Conservation (phyloP, 2,329 filamentous ascomycete genomes). For the Aspergillus spinulosporus region DNA sequence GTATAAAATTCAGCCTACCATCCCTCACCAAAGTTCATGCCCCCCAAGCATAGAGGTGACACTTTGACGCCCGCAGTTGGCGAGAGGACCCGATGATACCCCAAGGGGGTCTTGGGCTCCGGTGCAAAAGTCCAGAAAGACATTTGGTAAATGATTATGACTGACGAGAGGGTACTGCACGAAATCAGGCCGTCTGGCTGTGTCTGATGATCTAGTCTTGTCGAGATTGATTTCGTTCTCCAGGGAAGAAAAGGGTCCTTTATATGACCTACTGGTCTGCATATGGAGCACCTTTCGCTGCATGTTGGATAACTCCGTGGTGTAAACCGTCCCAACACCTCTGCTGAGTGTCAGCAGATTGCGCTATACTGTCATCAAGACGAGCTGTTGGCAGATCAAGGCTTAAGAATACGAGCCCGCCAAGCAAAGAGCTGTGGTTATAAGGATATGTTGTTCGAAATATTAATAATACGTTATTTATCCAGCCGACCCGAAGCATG, state of each 20-base stretch:
- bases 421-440: background rate
- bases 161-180: background rate
- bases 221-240: too few relatives aligned
- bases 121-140: slow-evolving; percentile 10
- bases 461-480: background rate
- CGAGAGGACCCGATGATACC: slow-evolving; percentile 54
- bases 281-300: background rate
- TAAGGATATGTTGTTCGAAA: background rate
- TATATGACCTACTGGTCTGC: background rate
- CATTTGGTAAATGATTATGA: background rate
- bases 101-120: slow-evolving; percentile 38
- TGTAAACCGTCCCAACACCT: background rate
- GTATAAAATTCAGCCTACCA: slow-evolving; percentile 36
- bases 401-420: background rate
- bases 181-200: too few relatives aligned
- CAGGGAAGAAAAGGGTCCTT: background rate
- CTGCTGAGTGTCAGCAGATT: slow-evolving; percentile 3
- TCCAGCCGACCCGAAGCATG: background rate
- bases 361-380: slow-evolving; percentile 8
- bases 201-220: too few relatives aligned
- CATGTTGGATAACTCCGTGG: background rate
- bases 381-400: background rate
- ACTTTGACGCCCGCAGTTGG: slow-evolving; percentile 55
- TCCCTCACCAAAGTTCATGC: slow-evolving; percentile 57
- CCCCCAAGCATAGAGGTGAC: slow-evolving; percentile 55